phyloP scores from a whole-genome alignment of 2,329 filamentous ascomycete genomes.

The Ramichloridium luteum region DNA sequence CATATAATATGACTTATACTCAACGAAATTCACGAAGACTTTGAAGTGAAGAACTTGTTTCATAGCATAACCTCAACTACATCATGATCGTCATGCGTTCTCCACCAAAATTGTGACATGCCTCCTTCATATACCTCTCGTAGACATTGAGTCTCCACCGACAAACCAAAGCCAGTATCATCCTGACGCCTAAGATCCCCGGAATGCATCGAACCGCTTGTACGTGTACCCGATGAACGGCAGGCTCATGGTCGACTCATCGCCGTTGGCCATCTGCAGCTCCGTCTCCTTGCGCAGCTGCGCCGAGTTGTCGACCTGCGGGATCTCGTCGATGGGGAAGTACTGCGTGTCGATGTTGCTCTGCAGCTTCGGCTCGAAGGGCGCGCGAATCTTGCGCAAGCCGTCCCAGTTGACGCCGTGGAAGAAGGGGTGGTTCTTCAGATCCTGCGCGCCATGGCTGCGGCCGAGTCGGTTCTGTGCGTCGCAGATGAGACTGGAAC shows the following conservation, averaged over 20 bases:
- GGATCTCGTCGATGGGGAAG: constrained; percentile 97
- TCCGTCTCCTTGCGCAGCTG: constrained; percentile 73
- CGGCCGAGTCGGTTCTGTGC: constrained; percentile 82
- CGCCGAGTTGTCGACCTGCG: constrained; percentile 87
- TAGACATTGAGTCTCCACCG: too few relatives aligned
- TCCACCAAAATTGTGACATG: too few relatives aligned
- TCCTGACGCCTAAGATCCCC: constrained; percentile 17
- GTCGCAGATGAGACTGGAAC: constrained; percentile 75
- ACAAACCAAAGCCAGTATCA: too few relatives aligned
- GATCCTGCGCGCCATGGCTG: constrained; percentile 69
- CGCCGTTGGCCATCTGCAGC: constrained; percentile 50
- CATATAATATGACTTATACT: too few relatives aligned
- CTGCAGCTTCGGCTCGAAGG: constrained; percentile 86
- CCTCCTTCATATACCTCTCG: too few relatives aligned
- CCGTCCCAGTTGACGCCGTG: constrained; percentile 90
- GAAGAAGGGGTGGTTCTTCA: constrained; percentile 94
- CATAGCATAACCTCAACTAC: too few relatives aligned
- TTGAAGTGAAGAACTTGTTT: too few relatives aligned
- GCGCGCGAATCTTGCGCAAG: constrained; percentile 81
- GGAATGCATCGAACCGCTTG: constrained; percentile 77
- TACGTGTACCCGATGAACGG: constrained; percentile 96
- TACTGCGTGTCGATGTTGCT: constrained; percentile 95
- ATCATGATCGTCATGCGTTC: too few relatives aligned
- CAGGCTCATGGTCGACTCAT: constrained; percentile 86
- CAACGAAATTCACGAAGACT: too few relatives aligned